These are phyloP conservation scores for Xylaria scruposa DNA, from an alignment of 495 filamentous ascomycete genomes.

Conservation along the genomic window DNA sequence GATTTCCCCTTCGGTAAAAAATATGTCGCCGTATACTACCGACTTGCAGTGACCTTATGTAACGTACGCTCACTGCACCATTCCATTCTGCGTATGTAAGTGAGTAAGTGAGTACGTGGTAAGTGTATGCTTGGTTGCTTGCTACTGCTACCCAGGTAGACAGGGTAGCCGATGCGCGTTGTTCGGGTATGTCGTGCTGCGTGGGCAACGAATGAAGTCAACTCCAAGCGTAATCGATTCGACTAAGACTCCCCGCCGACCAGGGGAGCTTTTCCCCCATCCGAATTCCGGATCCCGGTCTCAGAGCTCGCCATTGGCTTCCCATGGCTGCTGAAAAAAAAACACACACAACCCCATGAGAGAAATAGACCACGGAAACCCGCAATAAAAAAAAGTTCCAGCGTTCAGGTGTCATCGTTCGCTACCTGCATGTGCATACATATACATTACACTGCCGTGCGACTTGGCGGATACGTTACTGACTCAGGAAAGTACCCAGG, in stretches of 20 bases:
- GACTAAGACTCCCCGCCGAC: constrained; percentile 13
- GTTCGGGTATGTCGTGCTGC: background rate
- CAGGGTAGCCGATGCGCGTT: background rate
- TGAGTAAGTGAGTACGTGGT: too few relatives aligned
- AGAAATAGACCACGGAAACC: background rate
- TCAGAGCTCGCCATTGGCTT: constrained; percentile 19
- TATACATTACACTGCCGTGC: background rate
- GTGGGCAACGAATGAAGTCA: background rate
- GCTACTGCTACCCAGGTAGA: background rate
- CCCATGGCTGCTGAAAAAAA: constrained; percentile 24
- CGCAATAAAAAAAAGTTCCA: background rate
- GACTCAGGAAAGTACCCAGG: background rate
- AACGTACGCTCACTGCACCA: background rate
- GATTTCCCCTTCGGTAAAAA: constrained; percentile 18
- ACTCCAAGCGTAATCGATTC: background rate
- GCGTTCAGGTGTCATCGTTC: constrained; percentile 26
- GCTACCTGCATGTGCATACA: constrained; percentile 22
- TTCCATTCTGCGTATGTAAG: background rate
- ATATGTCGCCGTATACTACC: background rate
- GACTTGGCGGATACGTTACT: background rate
- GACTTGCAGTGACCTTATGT: background rate
- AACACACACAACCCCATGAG: too few relatives aligned
- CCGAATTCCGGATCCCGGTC: constrained; percentile 16
- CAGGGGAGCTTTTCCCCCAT: background rate
- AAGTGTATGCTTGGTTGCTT: too few relatives aligned